Evolutionary conservation across 805 yeast genomes (phyloP), one percentile per base, ranked within the genome.

Genomic region (Kockiozyma suomiensis): DNA sequence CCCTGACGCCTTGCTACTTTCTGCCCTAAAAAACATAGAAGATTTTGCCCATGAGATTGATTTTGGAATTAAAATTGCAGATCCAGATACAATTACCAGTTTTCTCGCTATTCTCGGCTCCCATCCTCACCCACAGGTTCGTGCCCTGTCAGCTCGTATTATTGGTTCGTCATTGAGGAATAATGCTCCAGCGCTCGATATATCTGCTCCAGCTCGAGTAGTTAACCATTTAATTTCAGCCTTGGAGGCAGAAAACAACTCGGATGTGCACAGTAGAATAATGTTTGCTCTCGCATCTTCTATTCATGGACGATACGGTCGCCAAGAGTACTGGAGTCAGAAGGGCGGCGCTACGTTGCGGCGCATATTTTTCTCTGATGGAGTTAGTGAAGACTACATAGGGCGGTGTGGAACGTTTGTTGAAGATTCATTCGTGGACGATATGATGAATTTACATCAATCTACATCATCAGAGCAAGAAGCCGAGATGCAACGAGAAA

Each of bases 101-200:
- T 40, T 68, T 23, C 25, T 59, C 2, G 19, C 64, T 19, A 30
- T 62, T 2, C 30, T 49, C 37, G 55, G 62, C 35, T 40, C 57
- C 26, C 57, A 56, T 47, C 76, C 25, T 4, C 15, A 43, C 21
- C 35, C 62, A 3, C 52, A 42, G 17, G 51, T 55, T 10, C 66
- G 79, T 58, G 94, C 90, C 58, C 67, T 81, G 46, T 72, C 84
- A 0, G 80, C 84, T 13, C 77, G 90, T 61, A 76, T 87, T 30
- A 75, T 91, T 59, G 85, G 88, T 0, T 79, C 89, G 4, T 73
- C 92, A 3, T 72, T 90, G 47, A 79, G 97, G 67, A 90, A 90
- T 70, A 91, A 91, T 70, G 84, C 83, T 1, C 81, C 80, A 1
- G 90, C 91, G 0, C 64, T 79, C 1, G 72, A 72, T 67, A 41